Percentiles rank a stretch among this genome's conserved stretches.
Evolutionary conservation across 805 yeast genomes (phyloP).

Genomic region (Zygotorulaspora florentina): DNA sequence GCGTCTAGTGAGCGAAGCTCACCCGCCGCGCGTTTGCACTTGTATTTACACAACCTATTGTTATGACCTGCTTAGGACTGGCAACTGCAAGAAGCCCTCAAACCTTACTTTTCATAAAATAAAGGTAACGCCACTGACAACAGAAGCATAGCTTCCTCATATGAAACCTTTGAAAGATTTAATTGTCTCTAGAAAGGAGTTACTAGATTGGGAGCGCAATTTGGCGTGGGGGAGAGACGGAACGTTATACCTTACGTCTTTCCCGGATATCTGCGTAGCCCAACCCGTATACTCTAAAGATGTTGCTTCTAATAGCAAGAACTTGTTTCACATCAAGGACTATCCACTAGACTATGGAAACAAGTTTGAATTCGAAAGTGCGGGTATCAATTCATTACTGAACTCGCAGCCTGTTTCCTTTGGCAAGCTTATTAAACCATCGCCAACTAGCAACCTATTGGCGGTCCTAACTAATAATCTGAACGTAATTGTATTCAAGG

Average conservation of each 20-base stretch:
- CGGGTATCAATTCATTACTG: conserved; percentile 23
- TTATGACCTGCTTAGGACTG: too few relatives aligned
- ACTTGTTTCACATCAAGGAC: conserved; percentile 28
- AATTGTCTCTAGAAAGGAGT: conserved; percentile 25
- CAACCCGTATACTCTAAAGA: conserved; percentile 26
- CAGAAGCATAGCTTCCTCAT: neutral
- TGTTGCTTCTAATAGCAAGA: conserved; percentile 17
- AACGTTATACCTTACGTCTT: conserved; percentile 25
- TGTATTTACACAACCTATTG: too few relatives aligned
- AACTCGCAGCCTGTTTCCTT: conserved; percentile 30
- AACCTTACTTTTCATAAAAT: neutral
- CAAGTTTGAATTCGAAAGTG: conserved; percentile 27
- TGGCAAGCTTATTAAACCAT: conserved; percentile 20
- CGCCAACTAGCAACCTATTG: conserved; percentile 17
- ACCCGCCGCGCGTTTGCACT: too few relatives aligned
- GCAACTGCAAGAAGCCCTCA: neutral
- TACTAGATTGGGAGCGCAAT: conserved; percentile 26
- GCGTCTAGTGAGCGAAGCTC: too few relatives aligned
- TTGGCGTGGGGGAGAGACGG: conserved; percentile 33
- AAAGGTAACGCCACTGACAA: neutral
- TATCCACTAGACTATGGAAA: conserved; percentile 20
- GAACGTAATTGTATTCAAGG: conserved; percentile 24
- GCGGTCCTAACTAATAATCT: conserved; percentile 31
- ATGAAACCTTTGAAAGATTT: conserved; percentile 32
- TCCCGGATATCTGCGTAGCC: conserved; percentile 27